Conservation (phyloP, 2,329 filamentous ascomycete species). For the Aspergillus caelatus region DNA sequence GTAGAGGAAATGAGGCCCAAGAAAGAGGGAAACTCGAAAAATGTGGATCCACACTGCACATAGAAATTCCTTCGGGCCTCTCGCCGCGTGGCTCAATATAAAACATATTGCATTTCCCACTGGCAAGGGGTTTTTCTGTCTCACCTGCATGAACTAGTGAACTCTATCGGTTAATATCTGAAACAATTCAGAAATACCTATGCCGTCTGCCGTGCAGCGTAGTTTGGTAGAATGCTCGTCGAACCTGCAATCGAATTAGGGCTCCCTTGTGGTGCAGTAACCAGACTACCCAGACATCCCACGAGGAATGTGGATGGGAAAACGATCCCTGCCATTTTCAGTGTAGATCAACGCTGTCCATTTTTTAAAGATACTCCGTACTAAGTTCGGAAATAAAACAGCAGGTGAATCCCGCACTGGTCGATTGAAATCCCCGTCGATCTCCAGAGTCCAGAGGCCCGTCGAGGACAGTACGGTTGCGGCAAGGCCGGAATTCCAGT, state of each 20-base stretch:
- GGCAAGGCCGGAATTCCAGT: background rate
- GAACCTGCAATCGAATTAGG: background rate
- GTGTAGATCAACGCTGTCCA: background rate
- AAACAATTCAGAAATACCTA: background rate
- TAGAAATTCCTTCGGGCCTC: background rate
- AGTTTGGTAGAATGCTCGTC: background rate
- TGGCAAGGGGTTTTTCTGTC: background rate
- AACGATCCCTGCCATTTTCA: background rate
- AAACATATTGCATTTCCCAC: background rate
- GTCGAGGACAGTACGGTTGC: too few species aligned
- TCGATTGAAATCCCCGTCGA: background rate
- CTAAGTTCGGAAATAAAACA: background rate
- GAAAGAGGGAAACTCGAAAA: background rate
- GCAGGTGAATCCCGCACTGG: background rate
- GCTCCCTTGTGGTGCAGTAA: background rate
- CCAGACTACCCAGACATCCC: background rate
- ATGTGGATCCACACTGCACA: background rate
- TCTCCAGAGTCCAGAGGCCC: background rate
- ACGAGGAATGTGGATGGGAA: background rate
- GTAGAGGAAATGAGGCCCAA: background rate
- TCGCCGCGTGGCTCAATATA: slow-evolving; percentile 2
- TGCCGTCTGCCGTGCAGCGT: background rate
- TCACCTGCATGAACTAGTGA: background rate
- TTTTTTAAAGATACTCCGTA: too few species aligned
- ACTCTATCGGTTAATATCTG: background rate